Conservation (phyloP, 139 green algal species). For the Yamagishiella unicocca region DNA sequence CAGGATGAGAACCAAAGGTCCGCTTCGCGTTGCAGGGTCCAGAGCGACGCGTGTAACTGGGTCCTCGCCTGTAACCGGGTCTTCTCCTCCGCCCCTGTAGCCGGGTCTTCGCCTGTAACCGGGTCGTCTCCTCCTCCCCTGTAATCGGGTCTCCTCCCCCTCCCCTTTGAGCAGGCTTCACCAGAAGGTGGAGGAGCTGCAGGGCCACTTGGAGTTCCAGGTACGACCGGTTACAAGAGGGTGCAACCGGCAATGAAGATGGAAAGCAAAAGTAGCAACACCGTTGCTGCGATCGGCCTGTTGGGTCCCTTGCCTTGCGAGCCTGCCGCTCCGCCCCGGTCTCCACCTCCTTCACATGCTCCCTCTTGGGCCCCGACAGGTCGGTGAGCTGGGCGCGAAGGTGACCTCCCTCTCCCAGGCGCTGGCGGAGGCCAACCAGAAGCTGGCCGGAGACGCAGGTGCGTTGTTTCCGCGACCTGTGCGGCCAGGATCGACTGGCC, state of each 20-base stretch:
- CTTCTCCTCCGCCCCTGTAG: too few species aligned
- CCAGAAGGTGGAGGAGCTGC: conserved; percentile 30
- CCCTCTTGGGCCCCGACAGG: not conserved
- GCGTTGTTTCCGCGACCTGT: not conserved
- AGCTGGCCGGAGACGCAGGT: conserved; percentile 25
- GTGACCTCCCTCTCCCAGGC: not conserved
- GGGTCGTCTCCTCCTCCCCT: too few species aligned
- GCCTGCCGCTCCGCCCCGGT: not conserved
- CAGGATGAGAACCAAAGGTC: conserved; percentile 10
- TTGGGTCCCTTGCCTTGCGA: not conserved
- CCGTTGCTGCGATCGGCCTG: not conserved
- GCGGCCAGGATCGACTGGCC: not conserved
- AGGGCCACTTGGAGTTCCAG: conserved; percentile 41
- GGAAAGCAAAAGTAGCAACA: too few species aligned
- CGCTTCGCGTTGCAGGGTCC: too few species aligned
- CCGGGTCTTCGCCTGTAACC: too few species aligned
- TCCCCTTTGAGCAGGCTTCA: not conserved
- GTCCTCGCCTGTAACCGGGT: too few species aligned
- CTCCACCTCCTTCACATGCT: not conserved
- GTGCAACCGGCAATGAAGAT: not conserved
- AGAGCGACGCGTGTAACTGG: too few species aligned
- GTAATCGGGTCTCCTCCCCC: too few species aligned
- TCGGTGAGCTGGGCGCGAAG: conserved; percentile 4
- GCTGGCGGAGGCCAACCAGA: not conserved
- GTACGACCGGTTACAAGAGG: too few species aligned